Base-by-base conservation (phyloP, 2,329 filamentous ascomycete species). In the Aspergillus neoniger region DNA sequence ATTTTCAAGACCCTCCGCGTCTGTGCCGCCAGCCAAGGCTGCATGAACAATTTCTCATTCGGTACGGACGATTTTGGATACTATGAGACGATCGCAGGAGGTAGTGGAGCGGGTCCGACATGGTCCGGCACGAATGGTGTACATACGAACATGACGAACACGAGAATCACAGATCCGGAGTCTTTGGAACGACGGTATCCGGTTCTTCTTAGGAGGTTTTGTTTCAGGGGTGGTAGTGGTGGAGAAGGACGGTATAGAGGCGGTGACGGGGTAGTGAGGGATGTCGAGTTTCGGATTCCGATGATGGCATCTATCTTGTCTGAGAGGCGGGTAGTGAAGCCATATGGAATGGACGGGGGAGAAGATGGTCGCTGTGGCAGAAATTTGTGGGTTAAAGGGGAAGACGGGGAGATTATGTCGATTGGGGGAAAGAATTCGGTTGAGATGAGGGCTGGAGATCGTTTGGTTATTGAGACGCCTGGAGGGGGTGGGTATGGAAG, bases 81-180 rank as follows among this genome's bases (percentile, higher is more conserved):
- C 44, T 49, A 49, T 28, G 44, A 49, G 44, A 49, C 44, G 4
- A 49, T 49, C 23, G 44, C 44, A 15, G 44, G 44, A 14, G 44
- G 44, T 10, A 49, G 44, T 10, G 44, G 44, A 2, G 44, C 44
- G 2, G 44, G 44, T 3, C 44, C 44, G 2, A 49, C 14, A 3
- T 49, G 44, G 44, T 28, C 44, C 5, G 44, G 44, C 7, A 49
- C 44, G 7, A 49, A 49, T 7, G 44, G 44, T 2, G 44, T 49
- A n/a, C 90, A 94, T 72, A 89, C 86, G 2, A 90, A 94, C 76
- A 92, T 93, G 89, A 94, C 91, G 6, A 95, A 95, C 74, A 94
- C 91, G 3, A 84, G 90, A 14, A 94, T 93, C 70, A 93, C 91
- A 0, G 91, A 94, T 71, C 83, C 88, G 0, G 91, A 95, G 72